Conservation (phyloP, 2,329 filamentous ascomycete species). For the Juglanconis oblonga region DNA sequence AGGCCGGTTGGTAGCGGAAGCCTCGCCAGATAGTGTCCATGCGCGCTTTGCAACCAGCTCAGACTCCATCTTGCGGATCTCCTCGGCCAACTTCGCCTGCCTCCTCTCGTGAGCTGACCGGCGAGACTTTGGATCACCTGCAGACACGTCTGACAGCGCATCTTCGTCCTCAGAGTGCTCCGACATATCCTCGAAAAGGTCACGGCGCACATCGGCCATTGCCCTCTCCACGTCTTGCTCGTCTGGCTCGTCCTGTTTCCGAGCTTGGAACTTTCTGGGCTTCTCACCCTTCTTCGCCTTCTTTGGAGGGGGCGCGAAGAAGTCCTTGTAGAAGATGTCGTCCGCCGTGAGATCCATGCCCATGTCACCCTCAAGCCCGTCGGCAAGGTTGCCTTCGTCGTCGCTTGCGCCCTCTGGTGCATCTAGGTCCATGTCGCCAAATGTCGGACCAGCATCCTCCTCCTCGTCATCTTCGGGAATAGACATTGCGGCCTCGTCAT, state of each 20-base stretch:
- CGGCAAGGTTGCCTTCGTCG: conserved; percentile 52
- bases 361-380: conserved; percentile 49
- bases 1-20: conserved; percentile 75
- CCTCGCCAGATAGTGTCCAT: conserved; percentile 89
- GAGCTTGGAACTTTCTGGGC: conserved; percentile 37
- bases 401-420: conserved; percentile 67
- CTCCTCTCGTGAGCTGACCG: conserved; percentile 82
- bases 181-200: conserved; percentile 80
- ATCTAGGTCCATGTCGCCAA: conserved; percentile 74
- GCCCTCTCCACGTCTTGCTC: conserved; percentile 74
- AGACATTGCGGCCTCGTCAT: conserved; percentile 26
- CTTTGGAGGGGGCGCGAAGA: conserved; percentile 80
- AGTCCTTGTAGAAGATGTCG: conserved; percentile 86
- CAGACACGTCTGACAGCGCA: conserved; percentile 63
- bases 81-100: conserved; percentile 80
- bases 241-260: conserved; percentile 42
- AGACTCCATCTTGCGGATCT: conserved; percentile 88
- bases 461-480: conserved; percentile 51
- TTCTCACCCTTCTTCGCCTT: conserved; percentile 58
- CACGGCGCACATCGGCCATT: conserved; percentile 82
- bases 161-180: conserved; percentile 64
- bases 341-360: conserved; percentile 69
- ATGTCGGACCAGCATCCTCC: conserved; percentile 77
- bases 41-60: conserved; percentile 85
- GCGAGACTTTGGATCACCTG: conserved; percentile 68